Evolutionary conservation across 345 rosid species (phyloP).

Genomic region (Microthlaspi erraticum): DNA sequence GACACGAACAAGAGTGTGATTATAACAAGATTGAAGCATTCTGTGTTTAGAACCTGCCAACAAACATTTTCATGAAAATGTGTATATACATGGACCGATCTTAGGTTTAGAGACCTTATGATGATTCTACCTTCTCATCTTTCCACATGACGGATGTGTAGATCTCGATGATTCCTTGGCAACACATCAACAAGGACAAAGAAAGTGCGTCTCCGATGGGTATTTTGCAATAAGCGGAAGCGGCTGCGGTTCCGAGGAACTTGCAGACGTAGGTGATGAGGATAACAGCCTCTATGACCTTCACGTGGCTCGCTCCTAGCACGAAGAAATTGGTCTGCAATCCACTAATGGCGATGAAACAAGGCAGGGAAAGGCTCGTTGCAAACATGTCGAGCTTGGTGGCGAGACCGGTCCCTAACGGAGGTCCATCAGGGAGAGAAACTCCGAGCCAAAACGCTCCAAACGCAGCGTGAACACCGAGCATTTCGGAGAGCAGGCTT

Average conservation of each 20-base stretch:
- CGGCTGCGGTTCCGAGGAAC: conserved; percentile 42
- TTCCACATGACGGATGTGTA: conserved; percentile 44
- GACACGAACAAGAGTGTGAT: conserved; percentile 44
- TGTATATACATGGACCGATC: neutral
- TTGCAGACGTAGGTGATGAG: conserved; percentile 35
- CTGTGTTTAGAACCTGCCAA: conserved; percentile 39
- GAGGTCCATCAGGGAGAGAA: conserved; percentile 48
- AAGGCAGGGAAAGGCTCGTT: conserved; percentile 38
- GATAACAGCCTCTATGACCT: conserved; percentile 32
- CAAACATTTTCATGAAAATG: neutral
- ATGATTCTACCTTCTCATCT: conserved; percentile 41
- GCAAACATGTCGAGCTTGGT: conserved; percentile 45
- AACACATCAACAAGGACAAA: conserved; percentile 47
- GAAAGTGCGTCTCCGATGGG: conserved; percentile 33
- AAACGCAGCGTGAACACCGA: conserved; percentile 46
- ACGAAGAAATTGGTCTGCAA: conserved; percentile 44
- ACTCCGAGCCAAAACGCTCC: conserved; percentile 50
- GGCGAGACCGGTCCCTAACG: conserved; percentile 40
- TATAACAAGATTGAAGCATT: conserved; percentile 45
- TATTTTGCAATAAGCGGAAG: conserved; percentile 38
- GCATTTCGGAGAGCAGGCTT: conserved; percentile 35
- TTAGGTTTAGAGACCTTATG: neutral
- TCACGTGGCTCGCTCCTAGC: neutral
- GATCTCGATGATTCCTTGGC: conserved; percentile 48
- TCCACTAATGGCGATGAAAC: conserved; percentile 47